Evolutionary conservation across 306 rosid species (phyloP).

Genomic region (Cucurbita argyrosperma): DNA sequence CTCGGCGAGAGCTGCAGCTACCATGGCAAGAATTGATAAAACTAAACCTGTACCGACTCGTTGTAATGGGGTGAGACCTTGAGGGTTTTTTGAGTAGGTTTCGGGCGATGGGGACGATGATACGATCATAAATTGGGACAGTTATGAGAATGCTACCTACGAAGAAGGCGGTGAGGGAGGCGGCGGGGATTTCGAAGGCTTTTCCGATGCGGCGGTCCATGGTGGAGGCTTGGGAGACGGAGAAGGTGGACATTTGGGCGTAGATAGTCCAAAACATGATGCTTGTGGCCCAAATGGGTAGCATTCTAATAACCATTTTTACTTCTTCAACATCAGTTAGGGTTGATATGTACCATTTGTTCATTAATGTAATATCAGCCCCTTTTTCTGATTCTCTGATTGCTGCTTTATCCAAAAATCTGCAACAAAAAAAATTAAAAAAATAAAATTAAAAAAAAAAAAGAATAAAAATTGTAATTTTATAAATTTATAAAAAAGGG

Average conservation of each 20-base stretch:
- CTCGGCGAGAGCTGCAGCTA: constrained; percentile 8
- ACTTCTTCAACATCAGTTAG: constrained; percentile 85
- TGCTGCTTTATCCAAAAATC: constrained; percentile 84
- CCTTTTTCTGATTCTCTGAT: constrained; percentile 19
- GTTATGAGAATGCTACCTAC: constrained; percentile 75
- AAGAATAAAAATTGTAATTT: background rate
- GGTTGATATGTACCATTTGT: constrained; percentile 50
- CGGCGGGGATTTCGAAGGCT: constrained; percentile 57
- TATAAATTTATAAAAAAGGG: background rate
- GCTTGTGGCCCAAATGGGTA: constrained; percentile 87
- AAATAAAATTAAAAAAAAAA: too few relatives aligned
- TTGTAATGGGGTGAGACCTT: constrained; percentile 12
- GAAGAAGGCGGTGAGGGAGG: constrained; percentile 64
- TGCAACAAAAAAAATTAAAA: constrained; percentile 18
- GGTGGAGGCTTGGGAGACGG: constrained; percentile 84
- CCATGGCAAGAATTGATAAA: constrained; percentile 3
- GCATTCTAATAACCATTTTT: constrained; percentile 51
- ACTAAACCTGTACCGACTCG: constrained; percentile 9
- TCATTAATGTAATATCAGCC: background rate
- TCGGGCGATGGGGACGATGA: constrained; percentile 25
- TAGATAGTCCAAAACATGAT: constrained; percentile 78
- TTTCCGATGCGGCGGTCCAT: constrained; percentile 68
- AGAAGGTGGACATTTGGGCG: constrained; percentile 89
- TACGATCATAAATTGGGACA: constrained; percentile 55
- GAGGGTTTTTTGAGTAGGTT: constrained; percentile 6